Conservation (phyloP, 2,329 filamentous ascomycete genomes). For the Pseudogymnoascus sp. region DNA sequence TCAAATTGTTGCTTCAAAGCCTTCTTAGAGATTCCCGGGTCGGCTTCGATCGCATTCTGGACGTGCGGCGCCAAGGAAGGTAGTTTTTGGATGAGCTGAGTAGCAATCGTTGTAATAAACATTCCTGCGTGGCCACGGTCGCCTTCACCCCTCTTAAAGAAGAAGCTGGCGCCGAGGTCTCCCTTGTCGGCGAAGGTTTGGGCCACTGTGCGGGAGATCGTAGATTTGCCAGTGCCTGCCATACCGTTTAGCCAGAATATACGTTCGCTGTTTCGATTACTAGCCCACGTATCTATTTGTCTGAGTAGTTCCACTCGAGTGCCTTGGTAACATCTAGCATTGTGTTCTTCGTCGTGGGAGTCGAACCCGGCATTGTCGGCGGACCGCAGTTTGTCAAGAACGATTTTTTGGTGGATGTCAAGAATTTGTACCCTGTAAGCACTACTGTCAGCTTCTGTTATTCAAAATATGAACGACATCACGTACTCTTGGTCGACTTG, state of each 20-base stretch:
- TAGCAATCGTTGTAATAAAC: slow-evolving; percentile 29
- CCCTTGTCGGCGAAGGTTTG: slow-evolving; percentile 17
- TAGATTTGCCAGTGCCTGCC: slow-evolving; percentile 32
- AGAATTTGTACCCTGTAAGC: slow-evolving; percentile 4
- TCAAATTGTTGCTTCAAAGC: slow-evolving; percentile 25
- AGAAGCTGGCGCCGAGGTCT: slow-evolving; percentile 28
- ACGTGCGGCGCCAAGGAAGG: slow-evolving; percentile 19
- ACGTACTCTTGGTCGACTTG: slow-evolving; percentile 32
- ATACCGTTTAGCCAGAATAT: slow-evolving; percentile 36
- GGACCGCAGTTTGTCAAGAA: slow-evolving; percentile 2
- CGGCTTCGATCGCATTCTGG: slow-evolving; percentile 16
- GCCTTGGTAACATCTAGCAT: slow-evolving; percentile 26
- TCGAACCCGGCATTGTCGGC: slow-evolving; percentile 28
- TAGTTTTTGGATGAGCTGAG: slow-evolving; percentile 20
- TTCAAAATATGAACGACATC: neutral
- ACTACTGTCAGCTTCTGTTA: neutral
- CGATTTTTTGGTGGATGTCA: slow-evolving; percentile 4
- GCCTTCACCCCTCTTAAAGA: slow-evolving; percentile 30
- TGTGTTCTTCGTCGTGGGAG: slow-evolving; percentile 30
- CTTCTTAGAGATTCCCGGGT: slow-evolving; percentile 18
- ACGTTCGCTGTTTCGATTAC: slow-evolving; percentile 17
- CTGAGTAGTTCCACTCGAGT: slow-evolving; percentile 30
- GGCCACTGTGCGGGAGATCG: slow-evolving; percentile 32
- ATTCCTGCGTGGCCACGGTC: slow-evolving; percentile 26
- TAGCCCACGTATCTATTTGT: slow-evolving; percentile 28